phyloP scores from a whole-genome alignment of 164 flowering plant genomes.

The Vitis rotundifolia region DNA sequence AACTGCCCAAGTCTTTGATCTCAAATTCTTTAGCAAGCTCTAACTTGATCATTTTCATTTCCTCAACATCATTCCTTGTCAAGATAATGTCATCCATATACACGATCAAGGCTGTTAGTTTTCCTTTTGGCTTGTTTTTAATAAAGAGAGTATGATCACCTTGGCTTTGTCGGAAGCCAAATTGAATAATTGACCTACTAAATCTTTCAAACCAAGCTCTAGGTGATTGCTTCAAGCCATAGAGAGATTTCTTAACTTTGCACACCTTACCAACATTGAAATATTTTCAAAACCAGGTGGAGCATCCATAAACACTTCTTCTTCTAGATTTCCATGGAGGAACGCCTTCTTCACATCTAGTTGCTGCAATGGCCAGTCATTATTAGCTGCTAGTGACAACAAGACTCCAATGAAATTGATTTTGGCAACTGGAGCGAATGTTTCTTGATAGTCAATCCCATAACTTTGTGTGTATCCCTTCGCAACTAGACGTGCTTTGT shows the following conservation, averaged over 20 bases:
- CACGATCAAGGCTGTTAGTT: neutral
- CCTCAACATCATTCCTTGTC: neutral
- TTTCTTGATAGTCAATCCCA: neutral
- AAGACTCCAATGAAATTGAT: neutral
- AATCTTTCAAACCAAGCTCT: neutral
- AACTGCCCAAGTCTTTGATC: too few relatives aligned
- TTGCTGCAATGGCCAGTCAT: neutral
- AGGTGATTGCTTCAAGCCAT: too few relatives aligned
- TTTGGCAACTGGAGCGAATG: neutral
- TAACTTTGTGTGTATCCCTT: too few relatives aligned
- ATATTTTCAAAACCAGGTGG: neutral
- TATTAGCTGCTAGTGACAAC: neutral
- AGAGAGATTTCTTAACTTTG: neutral
- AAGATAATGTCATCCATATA: too few relatives aligned
- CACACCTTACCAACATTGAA: neutral
- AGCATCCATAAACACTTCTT: too few relatives aligned
- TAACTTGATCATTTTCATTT: too few relatives aligned
- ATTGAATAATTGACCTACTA: neutral
- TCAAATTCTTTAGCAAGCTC: too few relatives aligned
- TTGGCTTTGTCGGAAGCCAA: neutral
- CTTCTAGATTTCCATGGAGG: neutral
- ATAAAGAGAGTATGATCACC: neutral
- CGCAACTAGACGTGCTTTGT: too few relatives aligned
- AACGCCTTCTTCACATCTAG: too few relatives aligned
- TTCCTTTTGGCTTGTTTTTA: too few relatives aligned